These are phyloP conservation scores for Mycena galericulata DNA, from an alignment of 768 basidiomycete species.

Conservation along the genomic window DNA sequence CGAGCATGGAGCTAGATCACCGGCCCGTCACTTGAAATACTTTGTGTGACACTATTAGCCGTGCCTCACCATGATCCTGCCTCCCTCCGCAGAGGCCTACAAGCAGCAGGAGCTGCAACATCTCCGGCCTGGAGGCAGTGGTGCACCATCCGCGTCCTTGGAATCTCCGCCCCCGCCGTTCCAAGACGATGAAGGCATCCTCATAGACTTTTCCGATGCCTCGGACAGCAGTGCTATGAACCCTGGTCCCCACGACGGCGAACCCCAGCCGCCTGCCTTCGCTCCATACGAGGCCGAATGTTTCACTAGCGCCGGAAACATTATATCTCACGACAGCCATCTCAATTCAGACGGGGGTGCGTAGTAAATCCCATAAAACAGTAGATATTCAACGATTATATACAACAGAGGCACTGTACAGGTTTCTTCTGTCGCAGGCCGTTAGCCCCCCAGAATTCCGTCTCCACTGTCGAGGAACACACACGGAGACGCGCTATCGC, in stretches of 20 bases:
- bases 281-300: conserved; percentile 73
- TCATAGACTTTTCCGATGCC: conserved; percentile 31
- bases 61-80: conserved; percentile 17
- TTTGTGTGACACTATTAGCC: too few relatives aligned
- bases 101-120: conserved; percentile 3
- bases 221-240: not conserved
- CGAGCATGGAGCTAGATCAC: too few relatives aligned
- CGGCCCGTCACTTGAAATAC: too few relatives aligned
- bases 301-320: conserved; percentile 61
- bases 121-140: too few relatives aligned
- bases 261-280: conserved; percentile 72
- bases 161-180: conserved; percentile 23
- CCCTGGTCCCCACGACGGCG: conserved; percentile 42
- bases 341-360: conserved; percentile 71
- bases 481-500: conserved; percentile 64
- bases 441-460: conserved; percentile 57
- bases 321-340: conserved; percentile 79
- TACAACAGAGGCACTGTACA: conserved; percentile 69
- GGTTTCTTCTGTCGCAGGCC: conserved; percentile 73
- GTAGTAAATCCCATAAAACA: not conserved
- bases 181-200: conserved; percentile 19
- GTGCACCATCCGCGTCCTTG: not conserved
- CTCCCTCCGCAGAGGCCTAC: conserved; percentile 1
- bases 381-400: conserved; percentile 16
- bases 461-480: conserved; percentile 66